A percentile compares a stretch with the other conserved stretches of the same genome.
phyloP scores from a whole-genome alignment of 2,329 filamentous ascomycete species.

The Thielaviopsis punctulata region DNA sequence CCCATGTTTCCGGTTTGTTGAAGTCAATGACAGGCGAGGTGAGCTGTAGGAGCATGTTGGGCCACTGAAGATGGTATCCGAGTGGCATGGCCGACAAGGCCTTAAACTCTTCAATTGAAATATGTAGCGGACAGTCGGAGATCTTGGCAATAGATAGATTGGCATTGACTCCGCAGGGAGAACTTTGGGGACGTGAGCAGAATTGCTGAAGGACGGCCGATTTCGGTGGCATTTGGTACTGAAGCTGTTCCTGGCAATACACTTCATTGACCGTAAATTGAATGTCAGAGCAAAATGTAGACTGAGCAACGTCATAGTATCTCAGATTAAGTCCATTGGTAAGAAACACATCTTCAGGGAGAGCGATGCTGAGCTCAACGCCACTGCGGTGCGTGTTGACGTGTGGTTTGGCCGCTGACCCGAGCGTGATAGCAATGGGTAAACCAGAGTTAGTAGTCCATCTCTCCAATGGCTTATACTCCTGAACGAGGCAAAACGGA shows the following conservation, averaged over 20 bases:
- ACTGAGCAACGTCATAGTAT: conserved; percentile 20
- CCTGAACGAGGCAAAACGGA: neutral
- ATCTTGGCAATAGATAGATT: conserved; percentile 38
- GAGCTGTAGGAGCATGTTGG: conserved; percentile 37
- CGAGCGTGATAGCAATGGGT: conserved; percentile 10
- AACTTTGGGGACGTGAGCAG: conserved; percentile 18
- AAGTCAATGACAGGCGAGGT: conserved; percentile 30
- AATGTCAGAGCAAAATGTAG: conserved; percentile 12
- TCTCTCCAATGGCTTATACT: neutral
- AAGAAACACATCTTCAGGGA: conserved; percentile 24
- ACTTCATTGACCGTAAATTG: neutral
- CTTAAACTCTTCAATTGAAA: conserved; percentile 38
- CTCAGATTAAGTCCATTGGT: conserved; percentile 26
- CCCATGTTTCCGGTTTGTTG: conserved; percentile 28
- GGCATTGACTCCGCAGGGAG: conserved; percentile 18
- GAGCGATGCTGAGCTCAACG: conserved; percentile 15
- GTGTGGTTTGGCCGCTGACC: conserved; percentile 23
- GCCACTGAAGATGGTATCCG: conserved; percentile 34
- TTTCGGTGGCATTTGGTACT: conserved; percentile 23
- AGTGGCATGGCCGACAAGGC: conserved; percentile 30
- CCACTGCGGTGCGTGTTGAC: conserved; percentile 19
- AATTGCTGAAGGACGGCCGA: conserved; percentile 23
- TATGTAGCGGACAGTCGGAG: conserved; percentile 25
- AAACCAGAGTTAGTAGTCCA: neutral
- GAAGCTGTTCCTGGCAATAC: conserved; percentile 19